Percentiles rank a stretch among this genome's conserved stretches.
Evolutionary conservation across 305 asterid species (phyloP).

Genomic region (Fraxinus velutina): DNA sequence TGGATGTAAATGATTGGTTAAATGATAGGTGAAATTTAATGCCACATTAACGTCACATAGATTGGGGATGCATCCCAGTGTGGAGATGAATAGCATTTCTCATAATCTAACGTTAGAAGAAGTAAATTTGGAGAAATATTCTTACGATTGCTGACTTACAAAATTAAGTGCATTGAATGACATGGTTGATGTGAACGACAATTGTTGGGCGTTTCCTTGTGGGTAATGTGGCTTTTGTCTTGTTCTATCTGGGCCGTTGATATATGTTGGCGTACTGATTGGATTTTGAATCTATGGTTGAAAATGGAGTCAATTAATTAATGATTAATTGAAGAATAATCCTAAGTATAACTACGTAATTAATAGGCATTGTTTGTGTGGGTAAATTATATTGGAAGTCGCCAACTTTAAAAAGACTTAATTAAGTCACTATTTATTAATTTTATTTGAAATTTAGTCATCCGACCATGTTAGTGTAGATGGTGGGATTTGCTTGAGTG

Average conservation of each 20-base stretch:
- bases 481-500: neutral
- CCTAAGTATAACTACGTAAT: neutral
- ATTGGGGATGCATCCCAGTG: no score
- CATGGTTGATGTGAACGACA: neutral
- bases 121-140: constrained; percentile 8
- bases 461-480: neutral
- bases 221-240: constrained; percentile 12
- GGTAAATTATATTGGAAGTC: neutral
- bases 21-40: no score
- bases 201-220: constrained; percentile 15
- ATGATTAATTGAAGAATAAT: neutral
- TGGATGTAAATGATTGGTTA: no score
- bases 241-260: constrained; percentile 27
- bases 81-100: no score
- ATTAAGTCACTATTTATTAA: neutral
- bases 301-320: neutral
- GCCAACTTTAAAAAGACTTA: neutral
- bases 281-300: constrained; percentile 27
- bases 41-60: no score
- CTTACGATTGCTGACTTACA: constrained; percentile 23
- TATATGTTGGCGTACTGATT: constrained; percentile 3
- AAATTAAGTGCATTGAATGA: neutral
- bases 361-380: neutral
- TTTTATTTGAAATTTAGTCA: neutral
- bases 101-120: constrained; percentile 15